Evolutionary conservation across 129 eudicot species (phyloP), one percentile per base, ranked within the genome.

Genomic region (Saposhnikovia divaricata): DNA sequence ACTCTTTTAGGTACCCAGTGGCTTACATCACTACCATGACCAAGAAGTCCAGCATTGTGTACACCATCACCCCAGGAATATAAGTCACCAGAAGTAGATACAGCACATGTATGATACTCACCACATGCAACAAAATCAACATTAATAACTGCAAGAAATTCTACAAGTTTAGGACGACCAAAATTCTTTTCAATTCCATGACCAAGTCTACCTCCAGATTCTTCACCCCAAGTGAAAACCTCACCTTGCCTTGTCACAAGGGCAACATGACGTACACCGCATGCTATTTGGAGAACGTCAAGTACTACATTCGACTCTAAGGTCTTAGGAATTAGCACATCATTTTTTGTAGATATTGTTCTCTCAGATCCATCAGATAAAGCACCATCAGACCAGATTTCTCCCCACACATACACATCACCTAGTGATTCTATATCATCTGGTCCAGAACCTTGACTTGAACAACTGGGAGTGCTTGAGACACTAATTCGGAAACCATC

Each of bases 171-270:
- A 44, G 98, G 98, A 10, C 85, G 89, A 59, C 84, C 82, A 43
- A 88, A 83, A 74, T 94, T 84, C 55, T 79, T 86, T 76, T 90
- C 97, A 45, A 82, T 72, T 79, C 98, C 98, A 80, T 94, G 97
- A 55, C 98, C 98, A 57, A 94, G 91, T 73, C 97, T 87, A 1
- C 98, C 98, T 21, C 98, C 98, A 5, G 93, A 90, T 83, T 93
- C 98, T 85, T 91, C 98, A 21, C 98, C 98, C 90, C 98, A 94
- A 1, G 96, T 91, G 86, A 94, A 94, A 81, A 94, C 89, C 88
- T 94, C 98, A n/a, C 98, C 98, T 84, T 94, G 98, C 78, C 96
- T 85, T 57, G 98, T 91, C 59, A 94, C 93, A 63, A 94, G 96
- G 46, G 97, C 89, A 82, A 89, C 84, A 74, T 94, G 98, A 5